Evolutionary conservation across 2,329 filamentous ascomycete species (phyloP).

Genomic region (Apiospora saccharicola): DNA sequence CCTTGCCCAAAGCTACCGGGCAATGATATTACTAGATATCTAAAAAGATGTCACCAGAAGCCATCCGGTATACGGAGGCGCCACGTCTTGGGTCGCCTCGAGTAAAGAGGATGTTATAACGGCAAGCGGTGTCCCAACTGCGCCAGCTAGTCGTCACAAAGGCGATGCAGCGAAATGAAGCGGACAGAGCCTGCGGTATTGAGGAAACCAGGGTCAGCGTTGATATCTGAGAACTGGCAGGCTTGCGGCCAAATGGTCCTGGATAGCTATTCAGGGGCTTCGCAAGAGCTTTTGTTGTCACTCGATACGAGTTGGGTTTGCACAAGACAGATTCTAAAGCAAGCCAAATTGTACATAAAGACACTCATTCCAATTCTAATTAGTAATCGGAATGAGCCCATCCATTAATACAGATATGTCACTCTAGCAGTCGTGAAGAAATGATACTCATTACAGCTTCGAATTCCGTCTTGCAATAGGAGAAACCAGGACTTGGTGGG

Average conservation of each 20-base stretch:
- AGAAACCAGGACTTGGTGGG: neutral
- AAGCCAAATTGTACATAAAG: neutral
- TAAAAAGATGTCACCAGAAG: neutral
- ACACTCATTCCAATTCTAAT: neutral
- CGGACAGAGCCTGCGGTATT: neutral
- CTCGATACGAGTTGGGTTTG: neutral
- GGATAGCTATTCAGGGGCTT: no score
- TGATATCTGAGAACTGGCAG: neutral
- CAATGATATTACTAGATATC: neutral
- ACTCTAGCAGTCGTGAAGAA: neutral
- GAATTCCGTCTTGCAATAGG: neutral
- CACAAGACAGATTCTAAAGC: neutral
- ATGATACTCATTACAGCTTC: neutral
- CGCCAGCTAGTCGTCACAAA: no score
- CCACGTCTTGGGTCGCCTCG: neutral
- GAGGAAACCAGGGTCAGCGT: neutral
- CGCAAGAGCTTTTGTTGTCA: neutral
- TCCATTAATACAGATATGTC: neutral
- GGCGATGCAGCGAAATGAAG: neutral
- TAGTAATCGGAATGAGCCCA: neutral
- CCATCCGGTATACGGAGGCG: neutral
- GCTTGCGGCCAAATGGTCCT: no score
- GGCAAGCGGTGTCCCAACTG: no score
- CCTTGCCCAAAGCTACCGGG: neutral
- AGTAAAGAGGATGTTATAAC: neutral